These are phyloP conservation scores for Chalciporus sp. DNA, from an alignment of 1,284 basidiomycete genomes.

Conservation along the genomic window DNA sequence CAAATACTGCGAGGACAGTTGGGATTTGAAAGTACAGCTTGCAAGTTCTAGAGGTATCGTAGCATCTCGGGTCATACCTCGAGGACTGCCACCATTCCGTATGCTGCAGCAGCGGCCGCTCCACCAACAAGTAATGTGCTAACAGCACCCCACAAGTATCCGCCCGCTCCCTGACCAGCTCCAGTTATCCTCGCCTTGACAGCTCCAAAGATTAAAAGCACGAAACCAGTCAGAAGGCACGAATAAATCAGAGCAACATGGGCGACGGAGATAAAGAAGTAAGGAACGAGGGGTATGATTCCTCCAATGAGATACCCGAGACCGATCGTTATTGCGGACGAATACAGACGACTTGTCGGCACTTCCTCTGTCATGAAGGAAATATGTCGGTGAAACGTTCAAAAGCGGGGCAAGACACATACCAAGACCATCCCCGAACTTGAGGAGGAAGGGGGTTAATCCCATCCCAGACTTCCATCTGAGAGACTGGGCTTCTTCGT, in stretches of 20 bases:
- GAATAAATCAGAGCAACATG: slow-evolving; percentile 74
- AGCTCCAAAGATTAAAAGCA: slow-evolving; percentile 88
- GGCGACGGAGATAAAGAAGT: slow-evolving; percentile 80
- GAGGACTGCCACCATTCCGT: slow-evolving; percentile 79
- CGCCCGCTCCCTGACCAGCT: slow-evolving; percentile 57
- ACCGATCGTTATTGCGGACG: slow-evolving; percentile 92
- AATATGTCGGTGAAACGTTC: neutral
- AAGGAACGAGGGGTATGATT: slow-evolving; percentile 86
- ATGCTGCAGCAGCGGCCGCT: slow-evolving; percentile 86
- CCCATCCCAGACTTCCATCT: slow-evolving; percentile 77
- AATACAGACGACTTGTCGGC: slow-evolving; percentile 66
- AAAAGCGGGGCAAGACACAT: slow-evolving; percentile 30
- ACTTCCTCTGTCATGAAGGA: slow-evolving; percentile 68
- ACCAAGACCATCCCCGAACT: slow-evolving; percentile 90
- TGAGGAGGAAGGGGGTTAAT: slow-evolving; percentile 88
- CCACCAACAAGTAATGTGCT: slow-evolving; percentile 92
- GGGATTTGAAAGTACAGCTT: neutral
- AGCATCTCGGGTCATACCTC: slow-evolving; percentile 41
- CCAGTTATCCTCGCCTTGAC: slow-evolving; percentile 91
- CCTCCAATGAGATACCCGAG: slow-evolving; percentile 86
- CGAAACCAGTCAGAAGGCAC: slow-evolving; percentile 76
- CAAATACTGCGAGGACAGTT: neutral
- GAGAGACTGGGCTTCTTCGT: slow-evolving; percentile 53
- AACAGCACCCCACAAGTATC: slow-evolving; percentile 83
- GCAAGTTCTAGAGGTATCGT: neutral